Conservation (phyloP, 306 rosid species). For the Corylus heterophylla region DNA sequence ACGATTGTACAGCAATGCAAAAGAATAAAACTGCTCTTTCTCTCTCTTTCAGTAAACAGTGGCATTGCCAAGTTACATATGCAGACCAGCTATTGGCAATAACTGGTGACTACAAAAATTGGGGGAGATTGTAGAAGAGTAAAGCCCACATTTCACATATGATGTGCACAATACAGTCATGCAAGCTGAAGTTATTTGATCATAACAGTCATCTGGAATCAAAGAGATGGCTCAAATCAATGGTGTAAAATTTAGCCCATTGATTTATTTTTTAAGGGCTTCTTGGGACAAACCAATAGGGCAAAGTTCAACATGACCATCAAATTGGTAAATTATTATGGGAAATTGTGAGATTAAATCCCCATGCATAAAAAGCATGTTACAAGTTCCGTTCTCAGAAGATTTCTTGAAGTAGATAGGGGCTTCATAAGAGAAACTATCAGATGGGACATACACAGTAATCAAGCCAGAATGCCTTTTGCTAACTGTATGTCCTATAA, state of each 20-base stretch:
- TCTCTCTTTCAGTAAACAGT: neutral
- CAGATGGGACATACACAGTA: neutral
- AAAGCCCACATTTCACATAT: neutral
- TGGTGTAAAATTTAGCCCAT: constrained; percentile 2
- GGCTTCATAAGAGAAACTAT: neutral
- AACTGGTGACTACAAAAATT: neutral
- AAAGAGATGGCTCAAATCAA: neutral
- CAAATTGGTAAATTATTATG: neutral
- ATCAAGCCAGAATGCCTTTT: neutral
- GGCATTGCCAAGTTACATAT: neutral
- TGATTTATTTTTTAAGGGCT: neutral
- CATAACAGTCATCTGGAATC: neutral
- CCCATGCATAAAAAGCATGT: neutral
- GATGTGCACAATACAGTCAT: neutral
- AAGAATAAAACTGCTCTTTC: neutral
- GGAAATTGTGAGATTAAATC: neutral
- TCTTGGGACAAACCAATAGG: neutral
- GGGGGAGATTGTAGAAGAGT: neutral
- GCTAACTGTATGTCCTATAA: neutral
- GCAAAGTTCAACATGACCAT: neutral
- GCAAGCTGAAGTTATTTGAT: neutral
- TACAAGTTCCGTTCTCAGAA: neutral
- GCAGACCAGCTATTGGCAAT: neutral
- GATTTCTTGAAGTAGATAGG: neutral
- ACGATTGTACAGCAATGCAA: neutral